Conservation (phyloP, 805 yeast species). For the Saccharomycopsis microspora region DNA sequence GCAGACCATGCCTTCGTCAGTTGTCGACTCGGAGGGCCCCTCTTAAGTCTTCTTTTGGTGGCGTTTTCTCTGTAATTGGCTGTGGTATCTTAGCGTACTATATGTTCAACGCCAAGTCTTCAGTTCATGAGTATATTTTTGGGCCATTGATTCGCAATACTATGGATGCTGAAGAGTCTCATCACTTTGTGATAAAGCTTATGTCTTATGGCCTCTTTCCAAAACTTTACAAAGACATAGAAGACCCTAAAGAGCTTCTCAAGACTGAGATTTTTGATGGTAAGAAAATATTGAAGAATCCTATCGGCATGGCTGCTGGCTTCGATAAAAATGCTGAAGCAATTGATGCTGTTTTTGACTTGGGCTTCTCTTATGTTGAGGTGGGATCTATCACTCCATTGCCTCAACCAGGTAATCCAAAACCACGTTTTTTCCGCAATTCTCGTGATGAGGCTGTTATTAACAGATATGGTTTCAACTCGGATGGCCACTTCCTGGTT, state of each 20-base stretch:
- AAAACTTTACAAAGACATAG: constrained; percentile 31
- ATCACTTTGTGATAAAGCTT: constrained; percentile 56
- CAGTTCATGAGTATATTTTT: constrained; percentile 66
- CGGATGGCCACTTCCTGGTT: constrained; percentile 75
- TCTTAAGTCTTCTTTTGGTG: constrained; percentile 8
- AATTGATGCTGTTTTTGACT: constrained; percentile 62
- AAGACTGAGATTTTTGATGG: constrained; percentile 43
- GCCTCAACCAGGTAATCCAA: constrained; percentile 93
- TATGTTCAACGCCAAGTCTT: constrained; percentile 66
- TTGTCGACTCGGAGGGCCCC: too few species aligned
- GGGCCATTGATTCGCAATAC: constrained; percentile 64
- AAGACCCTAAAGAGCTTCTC: constrained; percentile 32
- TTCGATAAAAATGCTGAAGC: constrained; percentile 91
- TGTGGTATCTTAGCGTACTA: constrained; percentile 39
- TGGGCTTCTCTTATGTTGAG: constrained; percentile 86
- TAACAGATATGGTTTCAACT: constrained; percentile 91
- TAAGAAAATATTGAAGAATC: constrained; percentile 53
- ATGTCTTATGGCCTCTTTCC: constrained; percentile 66
- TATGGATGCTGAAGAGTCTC: constrained; percentile 83
- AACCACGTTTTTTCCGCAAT: constrained; percentile 82
- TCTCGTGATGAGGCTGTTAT: constrained; percentile 82
- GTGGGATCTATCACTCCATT: constrained; percentile 88
- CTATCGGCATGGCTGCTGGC: constrained; percentile 93
- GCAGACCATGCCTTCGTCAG: too few species aligned
- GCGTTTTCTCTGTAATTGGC: constrained; percentile 17